Evolutionary conservation across 2,329 filamentous ascomycete species (phyloP).

Genomic region (Pseudopyricularia javanii): DNA sequence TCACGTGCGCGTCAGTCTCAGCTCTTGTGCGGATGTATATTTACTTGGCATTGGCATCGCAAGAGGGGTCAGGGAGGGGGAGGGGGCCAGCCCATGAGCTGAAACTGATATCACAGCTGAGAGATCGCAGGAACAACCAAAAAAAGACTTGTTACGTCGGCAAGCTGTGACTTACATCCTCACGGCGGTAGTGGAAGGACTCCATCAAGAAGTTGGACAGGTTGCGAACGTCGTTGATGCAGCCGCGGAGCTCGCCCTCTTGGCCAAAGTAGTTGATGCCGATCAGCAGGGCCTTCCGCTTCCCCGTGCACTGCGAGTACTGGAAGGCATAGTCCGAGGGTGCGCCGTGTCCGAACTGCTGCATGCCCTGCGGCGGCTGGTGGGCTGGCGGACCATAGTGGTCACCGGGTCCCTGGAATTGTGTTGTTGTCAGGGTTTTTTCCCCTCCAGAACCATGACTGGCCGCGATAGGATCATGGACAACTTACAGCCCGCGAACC

Average conservation of each 20-base stretch:
- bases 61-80: not conserved
- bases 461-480: not conserved
- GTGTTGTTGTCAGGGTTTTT: not conserved
- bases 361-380: conserved; percentile 34
- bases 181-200: conserved; percentile 57
- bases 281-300: conserved; percentile 62
- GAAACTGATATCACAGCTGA: not conserved
- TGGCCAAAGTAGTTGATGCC: conserved; percentile 75
- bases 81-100: not conserved
- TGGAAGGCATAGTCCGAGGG: conserved; percentile 60
- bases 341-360: conserved; percentile 55
- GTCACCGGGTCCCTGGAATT: not conserved
- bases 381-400: conserved; percentile 9
- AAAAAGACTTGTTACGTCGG: not conserved
- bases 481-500: conserved; percentile 4
- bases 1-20: not conserved
- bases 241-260: conserved; percentile 58
- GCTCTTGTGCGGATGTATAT: not conserved
- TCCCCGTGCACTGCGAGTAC: conserved; percentile 63
- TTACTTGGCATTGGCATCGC: not conserved
- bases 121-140: too few relatives aligned
- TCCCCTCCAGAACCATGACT: not conserved
- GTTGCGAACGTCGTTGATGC: conserved; percentile 73
- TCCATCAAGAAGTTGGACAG: conserved; percentile 59
- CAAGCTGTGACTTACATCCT: conserved; percentile 31